Evolutionary conservation across 1,284 basidiomycete genomes (phyloP), one percentile per base, ranked within the genome.

Genomic region (Leccinum cinnamomeum): DNA sequence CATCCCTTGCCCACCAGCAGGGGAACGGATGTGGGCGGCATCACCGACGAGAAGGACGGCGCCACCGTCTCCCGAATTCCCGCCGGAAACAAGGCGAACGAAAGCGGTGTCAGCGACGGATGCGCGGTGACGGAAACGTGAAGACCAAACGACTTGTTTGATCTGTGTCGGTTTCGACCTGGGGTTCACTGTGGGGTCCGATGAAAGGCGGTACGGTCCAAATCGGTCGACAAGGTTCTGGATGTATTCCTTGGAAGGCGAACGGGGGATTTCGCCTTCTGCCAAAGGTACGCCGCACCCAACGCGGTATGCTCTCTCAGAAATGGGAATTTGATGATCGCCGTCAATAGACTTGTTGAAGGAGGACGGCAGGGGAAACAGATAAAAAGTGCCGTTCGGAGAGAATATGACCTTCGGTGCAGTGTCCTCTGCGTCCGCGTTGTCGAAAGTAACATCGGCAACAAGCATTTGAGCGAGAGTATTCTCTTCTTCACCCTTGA

Each of bases 1-100:
- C 80, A 81, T 78, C 25, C 81, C 81, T 64, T 81, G 80, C 2
- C 78, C 80, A n/a, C 81, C 81, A 5, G 71, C 74, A 3, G 81
- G 81, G 1, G 78, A 75, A 56, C 80, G 79, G 25, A 79, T 76
- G 62, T 81, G 79, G 23, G 78, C 80, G 2, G 80, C 80, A 59
- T 81, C 80, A 1, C 80, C 80, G 2, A 80, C 39, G 44, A 81
- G 72, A 33, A 76, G 61, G 7, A 53, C 8, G 14, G 25, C 51
- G 0, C 25, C 51, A 8, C 51, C 51, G 10, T 7, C 46, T 50
- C 5, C 41, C 8, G 1, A 23, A 6, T 23, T 14, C 20, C 20
- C 20, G 7, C 46, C 46, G 4, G 46, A 14, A 7, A 1, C 20
- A 50, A 50, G 20, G 7, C 46, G 46, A 7, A 23, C 20, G 8